These are phyloP conservation scores for Linnemannia zychae DNA, from an alignment of 192 early-diverging fungal genomes.

Conservation along the genomic window DNA sequence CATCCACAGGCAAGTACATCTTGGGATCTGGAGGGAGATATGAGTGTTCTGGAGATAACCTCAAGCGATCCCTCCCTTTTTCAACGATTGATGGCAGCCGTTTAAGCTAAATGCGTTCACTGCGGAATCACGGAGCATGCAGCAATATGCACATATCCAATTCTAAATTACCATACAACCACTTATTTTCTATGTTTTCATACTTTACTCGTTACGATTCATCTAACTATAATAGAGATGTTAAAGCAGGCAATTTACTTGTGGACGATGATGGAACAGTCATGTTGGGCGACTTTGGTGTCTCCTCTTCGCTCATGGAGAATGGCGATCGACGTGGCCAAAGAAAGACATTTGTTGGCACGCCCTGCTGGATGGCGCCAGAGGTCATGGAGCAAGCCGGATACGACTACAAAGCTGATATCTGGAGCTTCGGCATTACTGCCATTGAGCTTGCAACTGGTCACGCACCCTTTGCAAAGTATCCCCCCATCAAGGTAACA, in stretches of 20 bases:
- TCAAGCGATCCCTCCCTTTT: not conserved
- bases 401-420: constrained; percentile 92
- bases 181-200: not conserved
- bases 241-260: constrained; percentile 79
- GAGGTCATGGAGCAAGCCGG: constrained; percentile 94
- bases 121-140: not conserved
- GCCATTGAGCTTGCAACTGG: constrained; percentile 88
- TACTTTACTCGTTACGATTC: not conserved
- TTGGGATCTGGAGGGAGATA: not conserved
- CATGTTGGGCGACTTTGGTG: constrained; percentile 77
- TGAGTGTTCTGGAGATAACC: not conserved
- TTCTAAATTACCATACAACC: not conserved
- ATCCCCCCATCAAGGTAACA: constrained; percentile 85
- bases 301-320: constrained; percentile 75
- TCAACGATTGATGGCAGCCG: not conserved
- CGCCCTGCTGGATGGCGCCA: constrained; percentile 80
- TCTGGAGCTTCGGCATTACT: constrained; percentile 94
- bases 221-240: constrained; percentile 60
- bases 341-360: constrained; percentile 82
- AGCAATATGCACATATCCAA: not conserved
- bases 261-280: constrained; percentile 77
- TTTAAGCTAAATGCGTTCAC: not conserved
- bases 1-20: constrained; percentile 65
- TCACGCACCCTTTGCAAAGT: constrained; percentile 91
- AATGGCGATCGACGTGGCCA: constrained; percentile 69